Evolutionary conservation across 257 asterid genomes (phyloP).

Genomic region (Coffea eugenioides): DNA sequence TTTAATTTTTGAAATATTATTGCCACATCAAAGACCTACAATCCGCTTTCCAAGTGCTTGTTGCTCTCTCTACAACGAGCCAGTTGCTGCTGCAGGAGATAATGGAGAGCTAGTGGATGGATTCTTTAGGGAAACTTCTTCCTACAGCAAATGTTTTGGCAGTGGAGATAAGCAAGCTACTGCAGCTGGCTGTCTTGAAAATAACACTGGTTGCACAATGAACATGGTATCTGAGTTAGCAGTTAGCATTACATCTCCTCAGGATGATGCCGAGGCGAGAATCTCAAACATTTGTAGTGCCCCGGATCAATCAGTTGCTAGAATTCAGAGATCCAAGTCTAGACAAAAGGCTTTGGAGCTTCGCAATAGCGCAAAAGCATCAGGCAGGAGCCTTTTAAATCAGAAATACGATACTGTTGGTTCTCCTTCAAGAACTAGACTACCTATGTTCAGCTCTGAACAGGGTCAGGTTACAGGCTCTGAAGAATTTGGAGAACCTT

Average conservation of each 20-base stretch:
- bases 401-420: constrained; percentile 28
- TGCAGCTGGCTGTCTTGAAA: constrained; percentile 25
- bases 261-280: constrained; percentile 45
- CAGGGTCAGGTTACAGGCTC: constrained; percentile 30
- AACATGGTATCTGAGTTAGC: constrained; percentile 42
- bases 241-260: constrained; percentile 46
- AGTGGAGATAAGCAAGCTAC: constrained; percentile 30
- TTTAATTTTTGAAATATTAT: constrained; percentile 53
- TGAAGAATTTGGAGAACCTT: constrained; percentile 30
- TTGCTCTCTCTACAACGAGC: constrained; percentile 41
- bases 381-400: constrained; percentile 35
- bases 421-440: constrained; percentile 37
- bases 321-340: constrained; percentile 86
- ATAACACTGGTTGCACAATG: constrained; percentile 27
- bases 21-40: constrained; percentile 42
- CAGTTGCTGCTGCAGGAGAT: constrained; percentile 34
- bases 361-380: constrained; percentile 58
- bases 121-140: constrained; percentile 30
- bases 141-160: constrained; percentile 19
- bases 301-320: constrained; percentile 53
- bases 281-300: constrained; percentile 33
- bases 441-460: constrained; percentile 33
- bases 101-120: constrained; percentile 37
- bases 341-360: constrained; percentile 86
- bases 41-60: constrained; percentile 34